A percentile compares a stretch with the other conserved stretches of the same genome.
Evolutionary conservation across 306 rosid genomes (phyloP).

Genomic region (Vigna unguiculata): DNA sequence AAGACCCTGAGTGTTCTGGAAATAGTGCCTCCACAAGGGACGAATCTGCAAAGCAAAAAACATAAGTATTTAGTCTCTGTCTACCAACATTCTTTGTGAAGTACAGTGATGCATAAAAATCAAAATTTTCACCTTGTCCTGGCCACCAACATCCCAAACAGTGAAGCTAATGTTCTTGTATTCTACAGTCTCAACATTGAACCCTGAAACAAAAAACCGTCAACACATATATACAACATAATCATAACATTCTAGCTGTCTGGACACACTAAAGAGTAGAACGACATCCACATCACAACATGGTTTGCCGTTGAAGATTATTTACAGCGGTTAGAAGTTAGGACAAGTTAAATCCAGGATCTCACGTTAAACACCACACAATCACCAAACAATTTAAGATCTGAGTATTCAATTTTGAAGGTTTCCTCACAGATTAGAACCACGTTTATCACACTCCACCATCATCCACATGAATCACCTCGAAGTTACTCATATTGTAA

Average conservation of each 20-base stretch:
- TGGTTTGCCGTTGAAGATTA: constrained; percentile 6
- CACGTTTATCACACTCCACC: background rate
- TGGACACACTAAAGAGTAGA: background rate
- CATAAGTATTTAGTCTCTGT: constrained; percentile 24
- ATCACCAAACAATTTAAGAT: background rate
- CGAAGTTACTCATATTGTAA: background rate
- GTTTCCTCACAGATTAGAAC: constrained; percentile 20
- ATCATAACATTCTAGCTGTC: constrained; percentile 15
- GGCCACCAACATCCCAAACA: constrained; percentile 99
- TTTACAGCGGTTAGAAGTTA: background rate
- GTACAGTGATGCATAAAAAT: constrained; percentile 21
- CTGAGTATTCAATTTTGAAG: constrained; percentile 2
- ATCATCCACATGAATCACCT: background rate
- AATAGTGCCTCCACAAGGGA: constrained; percentile 99
- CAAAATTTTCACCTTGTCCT: constrained; percentile 80
- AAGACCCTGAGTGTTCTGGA: constrained; percentile 99
- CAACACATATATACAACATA: constrained; percentile 2
- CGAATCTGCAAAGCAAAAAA: constrained; percentile 79
- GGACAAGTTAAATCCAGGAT: constrained; percentile 9
- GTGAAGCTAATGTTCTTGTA: constrained; percentile 99
- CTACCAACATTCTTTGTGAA: constrained; percentile 8
- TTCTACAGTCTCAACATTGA: constrained; percentile 99
- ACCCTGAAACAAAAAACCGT: constrained; percentile 59
- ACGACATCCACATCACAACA: constrained; percentile 9
- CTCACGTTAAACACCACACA: constrained; percentile 13